Evolutionary conservation across 805 yeast genomes (phyloP).

Genomic region (Pichia heedii): DNA sequence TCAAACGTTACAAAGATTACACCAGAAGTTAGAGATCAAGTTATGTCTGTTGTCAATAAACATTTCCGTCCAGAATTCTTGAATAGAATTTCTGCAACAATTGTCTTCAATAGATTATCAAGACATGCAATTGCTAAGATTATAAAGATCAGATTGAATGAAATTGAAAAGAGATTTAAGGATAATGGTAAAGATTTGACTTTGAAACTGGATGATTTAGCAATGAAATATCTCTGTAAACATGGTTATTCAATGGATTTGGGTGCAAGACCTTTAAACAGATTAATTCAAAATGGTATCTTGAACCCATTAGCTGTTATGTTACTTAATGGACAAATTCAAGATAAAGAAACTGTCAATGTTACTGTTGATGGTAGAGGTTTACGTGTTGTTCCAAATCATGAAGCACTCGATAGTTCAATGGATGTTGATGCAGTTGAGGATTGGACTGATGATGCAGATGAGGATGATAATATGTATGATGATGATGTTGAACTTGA

Average conservation of each 20-base stretch:
- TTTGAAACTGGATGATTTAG: constrained; percentile 64
- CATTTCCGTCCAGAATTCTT: constrained; percentile 97
- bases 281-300: constrained; percentile 82
- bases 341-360: constrained; percentile 78
- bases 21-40: constrained; percentile 61
- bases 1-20: constrained; percentile 54
- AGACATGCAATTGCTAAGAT: constrained; percentile 88
- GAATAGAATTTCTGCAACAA: constrained; percentile 89
- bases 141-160: constrained; percentile 74
- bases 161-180: constrained; percentile 78
- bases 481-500: constrained; percentile 19
- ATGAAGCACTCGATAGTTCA: constrained; percentile 46
- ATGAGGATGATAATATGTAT: constrained; percentile 36
- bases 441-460: constrained; percentile 56
- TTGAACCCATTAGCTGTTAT: constrained; percentile 85
- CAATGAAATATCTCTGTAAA: constrained; percentile 72
- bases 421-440: constrained; percentile 50
- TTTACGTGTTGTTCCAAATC: constrained; percentile 78
- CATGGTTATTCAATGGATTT: constrained; percentile 87
- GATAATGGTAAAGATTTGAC: constrained; percentile 72
- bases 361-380: constrained; percentile 54
- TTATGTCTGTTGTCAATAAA: constrained; percentile 71
- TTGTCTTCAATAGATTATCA: constrained; percentile 87
- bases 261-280: constrained; percentile 95
- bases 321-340: constrained; percentile 76